phyloP scores from a whole-genome alignment of 768 basidiomycete genomes.

The Pleurotus tuber-regium region DNA sequence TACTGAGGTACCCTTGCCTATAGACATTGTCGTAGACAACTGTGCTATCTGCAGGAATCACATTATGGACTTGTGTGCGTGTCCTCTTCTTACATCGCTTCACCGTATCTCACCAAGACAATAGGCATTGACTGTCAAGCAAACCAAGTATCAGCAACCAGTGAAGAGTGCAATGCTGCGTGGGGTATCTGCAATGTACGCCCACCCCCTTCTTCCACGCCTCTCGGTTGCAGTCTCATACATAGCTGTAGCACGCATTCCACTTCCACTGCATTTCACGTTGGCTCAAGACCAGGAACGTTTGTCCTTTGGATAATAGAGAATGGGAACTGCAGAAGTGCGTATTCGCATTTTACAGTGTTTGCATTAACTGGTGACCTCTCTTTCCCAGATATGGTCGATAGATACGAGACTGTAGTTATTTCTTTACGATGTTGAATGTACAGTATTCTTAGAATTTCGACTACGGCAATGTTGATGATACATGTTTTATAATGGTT shows the following conservation, averaged over 20 bases:
- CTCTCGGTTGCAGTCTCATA: background rate
- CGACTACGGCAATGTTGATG: too few relatives aligned
- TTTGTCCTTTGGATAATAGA: slow-evolving; percentile 91
- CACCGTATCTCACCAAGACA: too few relatives aligned
- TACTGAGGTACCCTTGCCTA: slow-evolving; percentile 8
- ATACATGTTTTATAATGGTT: too few relatives aligned
- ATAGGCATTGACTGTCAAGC: slow-evolving; percentile 99
- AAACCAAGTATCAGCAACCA: slow-evolving; percentile 95
- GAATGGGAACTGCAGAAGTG: slow-evolving; percentile 98
- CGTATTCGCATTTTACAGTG: slow-evolving; percentile 24
- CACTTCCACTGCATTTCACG: slow-evolving; percentile 99
- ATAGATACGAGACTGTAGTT: too few relatives aligned
- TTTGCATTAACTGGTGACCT: background rate
- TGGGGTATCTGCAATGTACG: slow-evolving; percentile 99
- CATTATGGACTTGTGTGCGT: slow-evolving; percentile 98
- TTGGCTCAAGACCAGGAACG: slow-evolving; percentile 97
- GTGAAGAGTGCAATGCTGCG: slow-evolving; percentile 95
- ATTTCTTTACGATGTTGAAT: too few relatives aligned
- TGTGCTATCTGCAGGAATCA: slow-evolving; percentile 99
- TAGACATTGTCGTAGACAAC: slow-evolving; percentile 98
- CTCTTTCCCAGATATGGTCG: slow-evolving; percentile 40
- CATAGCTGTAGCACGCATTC: slow-evolving; percentile 81
- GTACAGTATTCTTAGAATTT: too few relatives aligned
- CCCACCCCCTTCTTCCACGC: slow-evolving; percentile 9
- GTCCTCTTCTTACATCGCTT: too few relatives aligned